Evolutionary conservation across 2,329 filamentous ascomycete species (phyloP), one percentile per base, ranked within the genome.

Genomic region (Botrytis hyacinthi): DNA sequence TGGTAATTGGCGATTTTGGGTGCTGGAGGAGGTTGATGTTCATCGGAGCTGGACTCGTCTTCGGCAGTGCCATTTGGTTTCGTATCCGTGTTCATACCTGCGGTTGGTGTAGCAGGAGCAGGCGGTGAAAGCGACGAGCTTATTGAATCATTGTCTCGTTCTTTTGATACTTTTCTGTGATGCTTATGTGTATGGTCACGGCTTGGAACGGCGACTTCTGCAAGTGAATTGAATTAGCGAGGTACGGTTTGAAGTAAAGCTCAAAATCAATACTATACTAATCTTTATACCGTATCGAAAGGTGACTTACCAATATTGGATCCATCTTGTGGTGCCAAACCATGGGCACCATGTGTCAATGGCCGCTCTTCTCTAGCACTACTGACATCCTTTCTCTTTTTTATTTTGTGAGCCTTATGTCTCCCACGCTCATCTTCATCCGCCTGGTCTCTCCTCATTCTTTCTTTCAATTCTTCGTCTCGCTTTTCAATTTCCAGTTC

Each of bases 381-480:
- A 73, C 91, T 89, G 12, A 88, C 85, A 37, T 91, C 92, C 83
- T 94, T 94, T 81, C 92, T 90, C 84, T 93, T 94, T 86, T 93
- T 94, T 76, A 92, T 87, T 81, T 95, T 94, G 37, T 85, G 83
- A 59, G 83, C 83, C 80, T 88, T 87, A n/a, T 76, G 77, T 78
- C 88, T 79, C 42, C 82, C 82, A 80, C 80, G 85, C 78, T 85
- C 85, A 74, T 83, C 83, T 73, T 84, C 81, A 76, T 88, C 84
- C 81, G 87, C 83, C 80, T 80, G 71, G 83, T 84, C 79, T 86
- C 85, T 77, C 72, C 78, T 80, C 61, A 76, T 54, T 48, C 77
- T 76, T 40, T 78, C 79, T 63, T 80, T 80, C 1, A 71, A 71
- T 54, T 87, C 87, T 72, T 89, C 86, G 65, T 84, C 81, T 59